These are phyloP conservation scores for Mucor saturninus DNA, from an alignment of 371 early-diverging fungal genomes.

Conservation along the genomic window DNA sequence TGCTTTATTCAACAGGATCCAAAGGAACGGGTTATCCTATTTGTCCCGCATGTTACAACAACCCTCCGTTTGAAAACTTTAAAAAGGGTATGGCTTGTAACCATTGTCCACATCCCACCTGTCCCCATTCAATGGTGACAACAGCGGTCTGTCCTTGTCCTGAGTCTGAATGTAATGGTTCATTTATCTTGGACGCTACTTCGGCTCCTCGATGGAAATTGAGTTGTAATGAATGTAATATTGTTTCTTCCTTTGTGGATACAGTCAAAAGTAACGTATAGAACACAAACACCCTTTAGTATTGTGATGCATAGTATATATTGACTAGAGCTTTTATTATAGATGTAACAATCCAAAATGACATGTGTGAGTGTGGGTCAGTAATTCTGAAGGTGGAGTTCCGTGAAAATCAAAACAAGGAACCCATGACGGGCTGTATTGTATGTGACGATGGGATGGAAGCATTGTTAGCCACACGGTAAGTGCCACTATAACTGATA, in stretches of 20 bases:
- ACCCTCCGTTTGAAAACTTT: slow-evolving; percentile 59
- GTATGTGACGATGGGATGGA: slow-evolving; percentile 58
- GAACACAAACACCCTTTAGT: too few relatives aligned
- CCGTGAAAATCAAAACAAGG: slow-evolving; percentile 51
- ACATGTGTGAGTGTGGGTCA: slow-evolving; percentile 53
- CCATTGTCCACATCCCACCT: slow-evolving; percentile 57
- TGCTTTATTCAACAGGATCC: slow-evolving; percentile 56
- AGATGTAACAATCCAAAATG: slow-evolving; percentile 38
- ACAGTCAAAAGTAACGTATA: slow-evolving; percentile 40
- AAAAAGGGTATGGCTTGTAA: slow-evolving; percentile 58
- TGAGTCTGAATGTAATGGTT: slow-evolving; percentile 48
- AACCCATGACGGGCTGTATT: slow-evolving; percentile 47
- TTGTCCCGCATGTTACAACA: slow-evolving; percentile 61
- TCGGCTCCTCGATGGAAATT: slow-evolving; percentile 61
- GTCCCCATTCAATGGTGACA: slow-evolving; percentile 52
- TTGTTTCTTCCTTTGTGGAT: slow-evolving; percentile 52
- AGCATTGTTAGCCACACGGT: slow-evolving; percentile 45
- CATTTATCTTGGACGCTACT: slow-evolving; percentile 56
- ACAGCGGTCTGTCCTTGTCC: slow-evolving; percentile 56
- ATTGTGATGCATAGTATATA: too few relatives aligned
- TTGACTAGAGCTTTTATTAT: neutral
- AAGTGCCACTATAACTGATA: neutral
- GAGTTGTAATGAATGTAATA: slow-evolving; percentile 56
- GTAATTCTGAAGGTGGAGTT: slow-evolving; percentile 48
- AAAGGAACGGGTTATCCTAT: slow-evolving; percentile 59